Conservation (phyloP, 345 rosid genomes). For the Camelina hispida region DNA sequence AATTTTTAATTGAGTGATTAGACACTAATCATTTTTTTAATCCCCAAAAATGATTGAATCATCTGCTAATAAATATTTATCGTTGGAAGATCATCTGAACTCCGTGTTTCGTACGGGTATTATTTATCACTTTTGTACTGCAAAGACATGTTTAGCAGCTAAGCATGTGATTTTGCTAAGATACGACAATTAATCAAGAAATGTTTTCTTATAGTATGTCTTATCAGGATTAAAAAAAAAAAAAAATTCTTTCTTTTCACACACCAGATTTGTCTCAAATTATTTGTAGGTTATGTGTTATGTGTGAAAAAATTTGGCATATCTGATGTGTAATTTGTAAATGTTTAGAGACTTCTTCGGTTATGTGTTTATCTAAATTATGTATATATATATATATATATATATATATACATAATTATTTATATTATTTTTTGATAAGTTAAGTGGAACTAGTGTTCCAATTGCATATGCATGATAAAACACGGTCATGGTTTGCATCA, state of each 20-base stretch:
- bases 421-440: neutral
- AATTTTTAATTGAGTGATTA: constrained; percentile 16
- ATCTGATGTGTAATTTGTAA: too few relatives aligned
- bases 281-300: neutral
- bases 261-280: neutral
- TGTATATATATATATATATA: too few relatives aligned
- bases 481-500: neutral
- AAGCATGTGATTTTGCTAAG: constrained; percentile 34
- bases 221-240: constrained; percentile 6
- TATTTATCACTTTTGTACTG: constrained; percentile 35
- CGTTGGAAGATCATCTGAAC: constrained; percentile 35
- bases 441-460: neutral
- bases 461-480: neutral
- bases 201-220: neutral
- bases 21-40: constrained; percentile 35
- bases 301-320: too few relatives aligned
- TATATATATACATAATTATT: neutral
- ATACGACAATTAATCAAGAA: neutral
- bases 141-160: constrained; percentile 39
- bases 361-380: neutral
- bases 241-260: neutral
- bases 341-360: neutral
- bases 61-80: constrained; percentile 8
- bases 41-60: constrained; percentile 21
- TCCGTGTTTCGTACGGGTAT: constrained; percentile 53